phyloP scores from a whole-genome alignment of 2,329 filamentous ascomycete species.

The Stromatinia cepivora region DNA sequence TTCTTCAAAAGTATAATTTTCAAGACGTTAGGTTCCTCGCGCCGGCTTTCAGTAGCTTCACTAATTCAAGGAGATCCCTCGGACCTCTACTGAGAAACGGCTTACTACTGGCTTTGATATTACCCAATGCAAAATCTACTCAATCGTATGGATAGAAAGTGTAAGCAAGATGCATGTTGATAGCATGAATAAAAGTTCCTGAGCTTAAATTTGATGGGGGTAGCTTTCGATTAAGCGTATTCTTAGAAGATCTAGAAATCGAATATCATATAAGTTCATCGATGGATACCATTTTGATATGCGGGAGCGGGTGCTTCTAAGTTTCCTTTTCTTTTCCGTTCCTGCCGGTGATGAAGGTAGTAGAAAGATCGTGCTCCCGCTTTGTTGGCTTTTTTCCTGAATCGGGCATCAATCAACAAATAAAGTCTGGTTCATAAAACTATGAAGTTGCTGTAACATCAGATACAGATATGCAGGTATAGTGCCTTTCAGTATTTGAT shows the following conservation, averaged over 20 bases:
- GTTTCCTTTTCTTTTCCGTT: background rate
- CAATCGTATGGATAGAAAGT: background rate
- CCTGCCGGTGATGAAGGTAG: background rate
- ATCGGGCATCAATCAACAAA: background rate
- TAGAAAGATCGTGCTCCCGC: background rate
- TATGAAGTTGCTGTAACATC: background rate
- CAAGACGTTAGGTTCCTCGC: background rate
- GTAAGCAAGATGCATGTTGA: background rate
- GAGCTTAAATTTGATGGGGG: background rate
- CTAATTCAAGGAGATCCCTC: background rate
- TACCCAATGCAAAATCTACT: background rate
- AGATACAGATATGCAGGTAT: background rate
- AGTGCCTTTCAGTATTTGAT: background rate
- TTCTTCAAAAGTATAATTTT: background rate
- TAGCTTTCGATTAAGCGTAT: slow-evolving; percentile 3
- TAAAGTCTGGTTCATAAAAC: too few species aligned
- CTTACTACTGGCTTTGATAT: background rate
- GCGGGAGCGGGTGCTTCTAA: background rate
- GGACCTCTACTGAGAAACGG: background rate
- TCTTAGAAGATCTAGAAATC: background rate
- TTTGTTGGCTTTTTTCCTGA: background rate
- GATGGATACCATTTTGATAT: background rate
- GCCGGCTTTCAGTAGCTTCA: background rate
- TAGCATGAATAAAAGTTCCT: slow-evolving; percentile 3
- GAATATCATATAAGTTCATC: slow-evolving; percentile 5